phyloP scores from a whole-genome alignment of 768 basidiomycete species.

The Terana coerulea region DNA sequence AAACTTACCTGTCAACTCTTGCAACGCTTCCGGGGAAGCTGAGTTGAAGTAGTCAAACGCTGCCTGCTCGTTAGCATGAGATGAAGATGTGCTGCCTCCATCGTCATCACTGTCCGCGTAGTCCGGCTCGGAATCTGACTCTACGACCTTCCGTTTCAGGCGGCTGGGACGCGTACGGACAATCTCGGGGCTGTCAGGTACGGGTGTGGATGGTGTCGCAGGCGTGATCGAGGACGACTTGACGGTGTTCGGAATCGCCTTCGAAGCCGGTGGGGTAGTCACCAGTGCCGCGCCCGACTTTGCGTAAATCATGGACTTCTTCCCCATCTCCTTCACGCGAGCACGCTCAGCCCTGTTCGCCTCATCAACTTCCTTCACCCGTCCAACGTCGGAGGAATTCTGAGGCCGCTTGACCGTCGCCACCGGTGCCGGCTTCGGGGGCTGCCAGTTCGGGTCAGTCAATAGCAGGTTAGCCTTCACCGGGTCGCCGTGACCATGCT shows the following conservation, averaged over 20 bases:
- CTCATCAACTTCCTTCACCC: constrained; percentile 71
- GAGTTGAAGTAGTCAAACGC: constrained; percentile 70
- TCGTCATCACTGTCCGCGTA: constrained; percentile 47
- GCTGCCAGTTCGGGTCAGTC: constrained; percentile 53
- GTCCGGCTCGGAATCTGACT: constrained; percentile 63
- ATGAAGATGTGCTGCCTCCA: constrained; percentile 28
- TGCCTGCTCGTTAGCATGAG: constrained; percentile 38
- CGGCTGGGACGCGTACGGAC: constrained; percentile 44
- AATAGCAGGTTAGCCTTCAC: constrained; percentile 57
- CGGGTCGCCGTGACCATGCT: constrained; percentile 55
- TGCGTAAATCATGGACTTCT: constrained; percentile 80
- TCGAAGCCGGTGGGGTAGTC: constrained; percentile 38
- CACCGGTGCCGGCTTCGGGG: constrained; percentile 24
- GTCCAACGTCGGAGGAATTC: constrained; percentile 37
- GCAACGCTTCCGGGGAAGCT: constrained; percentile 56
- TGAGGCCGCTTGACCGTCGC: background rate
- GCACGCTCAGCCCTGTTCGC: constrained; percentile 64
- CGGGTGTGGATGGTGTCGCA: background rate
- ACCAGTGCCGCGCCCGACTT: constrained; percentile 21
- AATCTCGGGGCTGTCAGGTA: constrained; percentile 37
- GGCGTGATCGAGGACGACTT: constrained; percentile 22
- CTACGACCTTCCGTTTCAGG: constrained; percentile 54
- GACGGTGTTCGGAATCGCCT: constrained; percentile 34
- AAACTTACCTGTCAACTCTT: constrained; percentile 68
- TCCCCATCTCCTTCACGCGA: constrained; percentile 70